Percentiles rank a stretch among this genome's conserved stretches.
Conservation (phyloP, 2,329 filamentous ascomycete genomes). For the Phaeoacremonium minimum region DNA sequence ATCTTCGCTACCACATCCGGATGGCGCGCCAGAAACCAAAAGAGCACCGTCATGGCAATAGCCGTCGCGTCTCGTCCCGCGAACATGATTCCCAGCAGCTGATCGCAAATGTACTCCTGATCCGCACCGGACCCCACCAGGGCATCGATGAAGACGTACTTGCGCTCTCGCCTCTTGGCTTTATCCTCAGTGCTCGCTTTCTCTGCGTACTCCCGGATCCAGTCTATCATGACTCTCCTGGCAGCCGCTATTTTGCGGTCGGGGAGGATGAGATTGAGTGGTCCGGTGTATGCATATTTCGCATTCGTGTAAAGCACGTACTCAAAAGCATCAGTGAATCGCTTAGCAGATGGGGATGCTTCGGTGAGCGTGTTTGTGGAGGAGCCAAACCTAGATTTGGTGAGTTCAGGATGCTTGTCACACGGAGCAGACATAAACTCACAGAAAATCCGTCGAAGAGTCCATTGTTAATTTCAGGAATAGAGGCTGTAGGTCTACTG, state of each 20-base stretch:
- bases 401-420: conserved; percentile 2
- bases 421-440: conserved; percentile 1
- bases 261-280: too few species aligned
- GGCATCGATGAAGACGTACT: conserved; percentile 2
- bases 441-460: conserved; percentile 4
- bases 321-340: conserved; percentile 3
- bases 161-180: background rate
- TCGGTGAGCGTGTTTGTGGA: conserved; percentile 4
- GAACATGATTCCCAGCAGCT: conserved; percentile 16
- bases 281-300: too few species aligned
- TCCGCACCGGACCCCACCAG: conserved; percentile 1
- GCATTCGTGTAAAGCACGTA: too few species aligned
- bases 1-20: conserved; percentile 13
- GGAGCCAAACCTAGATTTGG: conserved; percentile 2
- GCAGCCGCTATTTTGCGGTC: too few species aligned
- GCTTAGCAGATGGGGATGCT: background rate
- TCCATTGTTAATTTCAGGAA: conserved; percentile 6
- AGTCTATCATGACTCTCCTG: conserved; percentile 1
- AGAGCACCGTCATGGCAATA: conserved; percentile 16
- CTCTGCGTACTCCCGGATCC: conserved; percentile 3
- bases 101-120: conserved; percentile 12
- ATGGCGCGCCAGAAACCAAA: conserved; percentile 16
- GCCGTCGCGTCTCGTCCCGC: conserved; percentile 17
- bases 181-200: background rate
- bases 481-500: conserved; percentile 4